Percentiles rank a stretch among this genome's conserved stretches.
phyloP scores from a whole-genome alignment of 129 eudicot genomes.

The Dittrichia graveolens region DNA sequence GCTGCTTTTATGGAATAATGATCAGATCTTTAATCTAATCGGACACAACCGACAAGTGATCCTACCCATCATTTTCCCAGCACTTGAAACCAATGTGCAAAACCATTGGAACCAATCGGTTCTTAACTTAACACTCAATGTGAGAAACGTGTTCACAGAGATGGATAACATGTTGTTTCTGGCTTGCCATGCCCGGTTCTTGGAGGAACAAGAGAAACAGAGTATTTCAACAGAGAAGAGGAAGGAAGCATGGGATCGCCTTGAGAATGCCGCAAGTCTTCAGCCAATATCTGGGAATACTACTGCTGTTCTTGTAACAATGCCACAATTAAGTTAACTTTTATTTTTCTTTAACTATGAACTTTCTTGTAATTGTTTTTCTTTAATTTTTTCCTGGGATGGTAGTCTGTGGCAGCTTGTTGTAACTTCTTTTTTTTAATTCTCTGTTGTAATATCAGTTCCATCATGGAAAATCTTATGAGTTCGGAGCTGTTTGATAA shows the following conservation, averaged over 20 bases:
- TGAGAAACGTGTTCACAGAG: slow-evolving; percentile 68
- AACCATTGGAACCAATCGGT: slow-evolving; percentile 93
- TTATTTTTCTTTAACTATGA: slow-evolving; percentile 6
- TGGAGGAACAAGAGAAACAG: slow-evolving; percentile 58
- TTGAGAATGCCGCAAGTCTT: slow-evolving; percentile 68
- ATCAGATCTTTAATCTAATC: slow-evolving; percentile 70
- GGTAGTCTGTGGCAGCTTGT: slow-evolving; percentile 32
- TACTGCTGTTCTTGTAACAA: slow-evolving; percentile 68
- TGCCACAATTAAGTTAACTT: slow-evolving; percentile 29
- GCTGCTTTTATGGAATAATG: slow-evolving; percentile 88
- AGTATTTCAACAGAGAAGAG: slow-evolving; percentile 48
- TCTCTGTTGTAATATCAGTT: slow-evolving; percentile 35
- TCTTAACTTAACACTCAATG: slow-evolving; percentile 73
- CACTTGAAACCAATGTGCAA: slow-evolving; percentile 70
- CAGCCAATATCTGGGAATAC: slow-evolving; percentile 58
- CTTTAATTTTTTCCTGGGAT: slow-evolving; percentile 4
- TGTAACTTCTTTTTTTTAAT: slow-evolving; percentile 26
- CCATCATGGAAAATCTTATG: slow-evolving; percentile 30
- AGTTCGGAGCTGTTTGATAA: too few relatives aligned
- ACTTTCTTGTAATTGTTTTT: slow-evolving; percentile 21
- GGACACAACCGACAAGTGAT: slow-evolving; percentile 79
- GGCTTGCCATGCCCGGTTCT: slow-evolving; percentile 62
- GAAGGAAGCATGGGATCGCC: slow-evolving; percentile 69
- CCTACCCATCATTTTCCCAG: slow-evolving; percentile 78
- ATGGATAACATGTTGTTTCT: slow-evolving; percentile 75